A percentile compares a stretch with the other conserved stretches of the same genome.
These are phyloP conservation scores for Lanmaoa pseudosensibilis DNA, from an alignment of 768 basidiomycete species.

Conservation along the genomic window DNA sequence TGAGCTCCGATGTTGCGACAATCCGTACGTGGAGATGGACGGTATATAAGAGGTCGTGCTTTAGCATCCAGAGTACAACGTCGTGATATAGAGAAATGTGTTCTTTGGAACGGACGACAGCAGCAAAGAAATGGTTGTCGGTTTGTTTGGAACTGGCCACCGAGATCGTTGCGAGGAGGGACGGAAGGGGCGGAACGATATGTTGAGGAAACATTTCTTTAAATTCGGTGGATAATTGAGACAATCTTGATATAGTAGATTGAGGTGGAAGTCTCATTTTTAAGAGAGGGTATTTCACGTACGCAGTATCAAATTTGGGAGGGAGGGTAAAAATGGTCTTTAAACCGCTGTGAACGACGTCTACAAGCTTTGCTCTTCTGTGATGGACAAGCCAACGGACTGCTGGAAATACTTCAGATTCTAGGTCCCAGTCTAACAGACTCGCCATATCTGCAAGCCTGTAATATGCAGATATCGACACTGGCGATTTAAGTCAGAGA, in stretches of 20 bases:
- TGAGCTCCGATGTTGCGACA: conserved; percentile 74
- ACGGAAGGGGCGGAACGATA: conserved; percentile 67
- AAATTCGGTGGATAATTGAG: conserved; percentile 60
- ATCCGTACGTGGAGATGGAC: conserved; percentile 85
- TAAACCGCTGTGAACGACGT: conserved; percentile 74
- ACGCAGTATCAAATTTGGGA: conserved; percentile 60
- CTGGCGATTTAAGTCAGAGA: neutral
- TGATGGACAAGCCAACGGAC: conserved; percentile 92
- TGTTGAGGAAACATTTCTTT: conserved; percentile 56
- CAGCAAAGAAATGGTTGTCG: conserved; percentile 77
- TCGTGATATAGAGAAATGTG: conserved; percentile 71
- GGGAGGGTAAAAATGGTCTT: conserved; percentile 83
- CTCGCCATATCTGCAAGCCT: conserved; percentile 80
- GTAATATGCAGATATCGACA: conserved; percentile 1
- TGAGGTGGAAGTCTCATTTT: neutral
- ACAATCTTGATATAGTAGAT: conserved; percentile 9
- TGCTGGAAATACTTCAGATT: conserved; percentile 82
- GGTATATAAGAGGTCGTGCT: conserved; percentile 80
- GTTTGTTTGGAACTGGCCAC: conserved; percentile 60
- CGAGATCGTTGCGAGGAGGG: conserved; percentile 75
- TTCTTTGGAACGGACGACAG: conserved; percentile 70
- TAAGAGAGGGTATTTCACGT: conserved; percentile 31
- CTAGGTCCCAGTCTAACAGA: conserved; percentile 79
- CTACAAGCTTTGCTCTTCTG: conserved; percentile 85
- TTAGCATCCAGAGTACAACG: conserved; percentile 89